Evolutionary conservation across 768 basidiomycete species (phyloP), one percentile per base, ranked within the genome.

Genomic region (Suillus ampliporus): DNA sequence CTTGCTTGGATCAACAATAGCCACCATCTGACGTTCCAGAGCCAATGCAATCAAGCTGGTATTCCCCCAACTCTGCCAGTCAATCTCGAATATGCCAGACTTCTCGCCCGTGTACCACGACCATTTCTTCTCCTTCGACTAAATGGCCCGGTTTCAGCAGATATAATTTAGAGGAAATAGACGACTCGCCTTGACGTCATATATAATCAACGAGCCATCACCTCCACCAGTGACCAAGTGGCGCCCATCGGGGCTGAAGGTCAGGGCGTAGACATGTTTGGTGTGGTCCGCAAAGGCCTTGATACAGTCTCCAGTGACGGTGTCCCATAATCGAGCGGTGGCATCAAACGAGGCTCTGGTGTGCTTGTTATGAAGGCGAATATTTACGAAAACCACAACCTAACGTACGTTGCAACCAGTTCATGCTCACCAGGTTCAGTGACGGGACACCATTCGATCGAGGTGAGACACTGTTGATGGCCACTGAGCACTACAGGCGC

Each of bases 241-340:
- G 53, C 79, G 79, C 0, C 92, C 91, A 56, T 86, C 82, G 0
- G 92, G 92, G 68, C 89, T 90, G 74, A 94, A 94, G 6, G 86
- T 77, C 35, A 95, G 69, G 1, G 90, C 84, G 72, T 89, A 95
- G 41, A 95, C 85, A 26, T 88, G 84, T 37, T 84, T 83, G 65
- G 78, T 85, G 76, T 94, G 91, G 65, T 93, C 90, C 7, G 75
- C 73, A 69, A 97, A 89, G 21, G 87, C 80, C 64, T 86, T 82
- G 38, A 93, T 73, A 71, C 94, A 95, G 48, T 86, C 82, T 34
- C 93, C 93, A 0, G 89, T 89, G 50, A 84, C 82, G 4, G 88
- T 85, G 74, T 95, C 90, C 94, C 94, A 97, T 35, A 97, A 66
- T 46, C 92, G 86, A 5, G 90, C 85, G 2, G 92, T 91, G 15